Base-by-base conservation (phyloP, 352 stramenopile species). In the Phytophthora palmivora region DNA sequence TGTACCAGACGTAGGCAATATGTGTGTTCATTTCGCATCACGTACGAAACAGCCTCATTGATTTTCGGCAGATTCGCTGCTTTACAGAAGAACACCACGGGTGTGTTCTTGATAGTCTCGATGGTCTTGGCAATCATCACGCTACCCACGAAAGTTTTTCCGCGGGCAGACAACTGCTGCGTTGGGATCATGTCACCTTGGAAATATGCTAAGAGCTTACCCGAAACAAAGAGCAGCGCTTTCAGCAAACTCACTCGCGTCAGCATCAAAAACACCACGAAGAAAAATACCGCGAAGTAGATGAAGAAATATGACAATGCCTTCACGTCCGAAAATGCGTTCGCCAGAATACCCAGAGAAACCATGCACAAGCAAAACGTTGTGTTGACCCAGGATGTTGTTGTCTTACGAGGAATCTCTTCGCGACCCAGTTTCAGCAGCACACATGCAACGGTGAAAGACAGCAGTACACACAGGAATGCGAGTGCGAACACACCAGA, bases 81-180 rank as follows among this genome's bases (percentile, higher is more conserved):
- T 62, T 98, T 98, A 70, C 79, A 92, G 63, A 97, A 98, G 69
- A 97, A 97, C 6, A 98, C 78, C 39, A 91, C 80, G 0, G 91
- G 92, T 15, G 82, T 87, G 10, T 81, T 75, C 72, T 95, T 91
- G 75, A 91, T 81, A 14, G 37, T 70, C 54, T 92, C 76, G 45
- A 97, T 88, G 0, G 65, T 74, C 46, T 94, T 90, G 37, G 89
- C 87, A 41, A 93, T 70, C 38, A 56, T 67, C 2, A 93, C 72
- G 42, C 64, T 87, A 18, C 79, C 79, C 11, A 79, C 59, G n/a
- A 87, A 63, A 19, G 63, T 59, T 5, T 72, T 42, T 1, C 38
- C 45, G 30, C 50, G 52, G 38, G 59, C 78, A 0, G 80, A 66
- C n/a, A 81, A 45, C 26, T 79, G 62, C 26, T 60, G 64, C 3